phyloP scores from a whole-genome alignment of 345 rosid genomes.

The Laguncularia racemosa region DNA sequence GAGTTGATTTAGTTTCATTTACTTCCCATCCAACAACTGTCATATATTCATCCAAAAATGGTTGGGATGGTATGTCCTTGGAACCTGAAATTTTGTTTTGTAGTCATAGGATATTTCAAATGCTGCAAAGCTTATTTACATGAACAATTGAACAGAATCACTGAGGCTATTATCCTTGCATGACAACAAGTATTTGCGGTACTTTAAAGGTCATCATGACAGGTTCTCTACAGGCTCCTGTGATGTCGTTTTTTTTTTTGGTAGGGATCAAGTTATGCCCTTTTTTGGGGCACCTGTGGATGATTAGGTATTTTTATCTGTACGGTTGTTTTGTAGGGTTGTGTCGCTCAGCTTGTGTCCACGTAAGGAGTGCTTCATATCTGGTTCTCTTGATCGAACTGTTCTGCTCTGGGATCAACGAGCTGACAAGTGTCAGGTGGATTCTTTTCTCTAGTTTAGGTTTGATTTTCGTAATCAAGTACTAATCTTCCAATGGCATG shows the following conservation, averaged over 20 bases:
- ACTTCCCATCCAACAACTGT: conserved; percentile 69
- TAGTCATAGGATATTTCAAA: not conserved
- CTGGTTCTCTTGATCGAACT: conserved; percentile 95
- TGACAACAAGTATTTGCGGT: conserved; percentile 93
- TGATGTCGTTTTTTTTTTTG: conserved; percentile 1
- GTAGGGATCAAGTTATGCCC: not conserved
- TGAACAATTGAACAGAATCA: conserved; percentile 44
- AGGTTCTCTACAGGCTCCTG: conserved; percentile 36
- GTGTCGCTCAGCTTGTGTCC: conserved; percentile 90
- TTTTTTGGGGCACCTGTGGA: not conserved
- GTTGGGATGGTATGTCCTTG: conserved; percentile 85
- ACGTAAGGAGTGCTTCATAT: conserved; percentile 78
- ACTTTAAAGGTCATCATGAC: conserved; percentile 97
- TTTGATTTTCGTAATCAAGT: not conserved
- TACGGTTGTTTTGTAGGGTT: conserved; percentile 39
- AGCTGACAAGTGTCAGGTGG: conserved; percentile 93
- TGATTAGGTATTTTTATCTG: not conserved
- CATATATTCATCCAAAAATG: conserved; percentile 92
- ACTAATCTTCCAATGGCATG: conserved; percentile 7
- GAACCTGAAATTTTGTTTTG: conserved; percentile 1
- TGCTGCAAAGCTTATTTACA: conserved; percentile 4
- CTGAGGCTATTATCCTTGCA: conserved; percentile 87
- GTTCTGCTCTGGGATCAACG: conserved; percentile 98
- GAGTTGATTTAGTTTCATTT: conserved; percentile 91
- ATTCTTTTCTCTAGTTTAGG: not conserved